Conservation (phyloP, 2,329 filamentous ascomycete species). For the Colletotrichum graminicola region DNA sequence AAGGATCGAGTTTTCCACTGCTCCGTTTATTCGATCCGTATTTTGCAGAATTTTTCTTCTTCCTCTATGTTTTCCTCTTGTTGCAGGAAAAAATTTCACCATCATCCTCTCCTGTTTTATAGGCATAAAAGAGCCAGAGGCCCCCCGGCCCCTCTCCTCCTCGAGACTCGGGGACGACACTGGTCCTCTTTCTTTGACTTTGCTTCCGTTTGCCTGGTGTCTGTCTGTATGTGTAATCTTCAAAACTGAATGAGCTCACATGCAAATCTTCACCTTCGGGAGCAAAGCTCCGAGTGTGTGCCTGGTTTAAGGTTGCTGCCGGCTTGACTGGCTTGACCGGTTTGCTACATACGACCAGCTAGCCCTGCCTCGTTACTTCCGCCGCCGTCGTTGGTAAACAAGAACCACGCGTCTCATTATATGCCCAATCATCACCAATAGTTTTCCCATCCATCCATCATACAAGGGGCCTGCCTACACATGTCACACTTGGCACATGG, state of each 20-base stretch:
- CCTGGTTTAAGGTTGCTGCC: constrained; percentile 34
- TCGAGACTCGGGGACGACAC: neutral
- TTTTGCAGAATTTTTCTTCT: constrained; percentile 40
- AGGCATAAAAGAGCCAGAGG: constrained; percentile 30
- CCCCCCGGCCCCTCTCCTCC: neutral
- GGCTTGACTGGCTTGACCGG: constrained; percentile 18
- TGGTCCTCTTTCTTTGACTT: neutral
- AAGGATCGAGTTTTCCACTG: constrained; percentile 38
- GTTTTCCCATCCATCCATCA: constrained; percentile 5
- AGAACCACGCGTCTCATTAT: constrained; percentile 10
- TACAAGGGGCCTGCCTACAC: neutral
- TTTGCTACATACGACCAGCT: constrained; percentile 5
- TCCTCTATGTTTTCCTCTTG: neutral
- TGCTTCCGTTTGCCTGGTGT: constrained; percentile 24
- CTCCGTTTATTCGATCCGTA: constrained; percentile 39
- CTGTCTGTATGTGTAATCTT: constrained; percentile 36
- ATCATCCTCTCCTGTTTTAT: constrained; percentile 13
- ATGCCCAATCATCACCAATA: constrained; percentile 17
- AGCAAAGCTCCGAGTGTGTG: constrained; percentile 36
- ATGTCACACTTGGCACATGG: constrained; percentile 33
- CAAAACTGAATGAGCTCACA: constrained; percentile 41
- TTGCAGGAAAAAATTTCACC: constrained; percentile 9
- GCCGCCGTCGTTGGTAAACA: constrained; percentile 23
- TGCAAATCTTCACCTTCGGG: constrained; percentile 40
- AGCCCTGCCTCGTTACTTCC: constrained; percentile 14